Percentiles rank a stretch among this genome's conserved stretches.
Conservation (phyloP, 2,329 filamentous ascomycete species). For the Pyrenochaeta sp. region DNA sequence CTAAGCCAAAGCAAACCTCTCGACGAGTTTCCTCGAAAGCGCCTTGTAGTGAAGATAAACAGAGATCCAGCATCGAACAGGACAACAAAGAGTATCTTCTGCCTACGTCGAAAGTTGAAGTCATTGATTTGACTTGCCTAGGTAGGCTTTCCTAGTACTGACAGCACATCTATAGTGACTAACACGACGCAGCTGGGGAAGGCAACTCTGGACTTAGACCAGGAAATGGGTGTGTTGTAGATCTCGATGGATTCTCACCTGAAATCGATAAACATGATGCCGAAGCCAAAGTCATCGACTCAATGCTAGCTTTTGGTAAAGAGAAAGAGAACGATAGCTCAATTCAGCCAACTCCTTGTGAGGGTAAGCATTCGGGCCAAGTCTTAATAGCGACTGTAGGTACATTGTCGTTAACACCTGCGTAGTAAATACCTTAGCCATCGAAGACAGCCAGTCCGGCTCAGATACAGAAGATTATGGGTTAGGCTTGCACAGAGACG, state of each 20-base stretch:
- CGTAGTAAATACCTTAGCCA: constrained; percentile 18
- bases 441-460: constrained; percentile 12
- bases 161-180: constrained; percentile 11
- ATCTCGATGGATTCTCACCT: constrained; percentile 1
- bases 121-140: constrained; percentile 14
- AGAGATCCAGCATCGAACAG: constrained; percentile 9
- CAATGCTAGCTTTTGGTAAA: constrained; percentile 7
- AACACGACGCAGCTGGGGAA: constrained; percentile 13
- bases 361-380: constrained; percentile 14
- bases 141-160: constrained; percentile 14
- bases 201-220: constrained; percentile 4
- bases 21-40: constrained; percentile 9
- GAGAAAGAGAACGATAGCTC: constrained; percentile 8
- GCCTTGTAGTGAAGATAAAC: constrained; percentile 5
- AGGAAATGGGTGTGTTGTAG: constrained; percentile 8
- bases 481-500: constrained; percentile 8
- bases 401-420: constrained; percentile 17
- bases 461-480: constrained; percentile 11
- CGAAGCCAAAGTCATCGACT: constrained; percentile 4
- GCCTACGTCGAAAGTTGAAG: constrained; percentile 9
- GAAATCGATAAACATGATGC: too few species aligned
- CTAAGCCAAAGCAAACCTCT: constrained; percentile 14
- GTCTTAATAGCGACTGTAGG: constrained; percentile 8
- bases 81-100: constrained; percentile 9
- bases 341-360: constrained; percentile 15